Evolutionary conservation across 192 early-diverging fungal genomes (phyloP).

Genomic region (Podila epicladia): DNA sequence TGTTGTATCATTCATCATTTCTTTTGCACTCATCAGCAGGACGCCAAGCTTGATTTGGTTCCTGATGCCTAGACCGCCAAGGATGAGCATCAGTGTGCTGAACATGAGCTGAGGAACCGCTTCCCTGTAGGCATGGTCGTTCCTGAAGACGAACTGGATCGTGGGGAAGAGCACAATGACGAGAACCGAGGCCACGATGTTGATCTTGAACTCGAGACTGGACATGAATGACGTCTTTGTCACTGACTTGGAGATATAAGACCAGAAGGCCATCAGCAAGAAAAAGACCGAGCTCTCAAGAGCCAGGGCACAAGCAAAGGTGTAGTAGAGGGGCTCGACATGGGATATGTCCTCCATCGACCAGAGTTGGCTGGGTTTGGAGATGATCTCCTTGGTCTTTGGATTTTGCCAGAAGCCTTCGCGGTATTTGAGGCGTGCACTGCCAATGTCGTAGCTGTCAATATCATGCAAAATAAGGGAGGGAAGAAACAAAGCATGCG

Average conservation of each 20-base stretch:
- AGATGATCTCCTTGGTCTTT: slow-evolving; percentile 14
- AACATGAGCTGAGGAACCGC: slow-evolving; percentile 37
- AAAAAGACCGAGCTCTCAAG: slow-evolving; percentile 35
- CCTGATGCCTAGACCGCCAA: slow-evolving; percentile 19
- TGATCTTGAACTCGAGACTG: slow-evolving; percentile 45
- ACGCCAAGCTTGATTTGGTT: slow-evolving; percentile 22
- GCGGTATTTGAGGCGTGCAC: slow-evolving; percentile 38
- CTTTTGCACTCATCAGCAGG: slow-evolving; percentile 16
- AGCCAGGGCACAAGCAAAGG: slow-evolving; percentile 25
- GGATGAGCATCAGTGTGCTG: slow-evolving; percentile 25
- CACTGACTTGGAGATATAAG: slow-evolving; percentile 43
- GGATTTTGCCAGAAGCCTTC: slow-evolving; percentile 50
- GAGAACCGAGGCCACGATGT: slow-evolving; percentile 17
- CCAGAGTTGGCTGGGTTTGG: slow-evolving; percentile 35
- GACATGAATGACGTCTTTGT: slow-evolving; percentile 50
- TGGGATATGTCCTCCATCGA: slow-evolving; percentile 5
- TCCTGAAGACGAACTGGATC: slow-evolving; percentile 31
- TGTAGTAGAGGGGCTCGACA: slow-evolving; percentile 50
- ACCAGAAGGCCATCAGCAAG: slow-evolving; percentile 37
- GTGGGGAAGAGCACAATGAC: slow-evolving; percentile 26
- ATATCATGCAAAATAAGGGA: background rate
- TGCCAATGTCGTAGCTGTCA: slow-evolving; percentile 36
- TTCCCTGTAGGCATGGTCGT: slow-evolving; percentile 30
- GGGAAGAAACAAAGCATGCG: background rate
- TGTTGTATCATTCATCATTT: slow-evolving; percentile 29